These are phyloP conservation scores for Pyricularia grisea DNA, from an alignment of 2,329 filamentous ascomycete genomes.

Conservation along the genomic window DNA sequence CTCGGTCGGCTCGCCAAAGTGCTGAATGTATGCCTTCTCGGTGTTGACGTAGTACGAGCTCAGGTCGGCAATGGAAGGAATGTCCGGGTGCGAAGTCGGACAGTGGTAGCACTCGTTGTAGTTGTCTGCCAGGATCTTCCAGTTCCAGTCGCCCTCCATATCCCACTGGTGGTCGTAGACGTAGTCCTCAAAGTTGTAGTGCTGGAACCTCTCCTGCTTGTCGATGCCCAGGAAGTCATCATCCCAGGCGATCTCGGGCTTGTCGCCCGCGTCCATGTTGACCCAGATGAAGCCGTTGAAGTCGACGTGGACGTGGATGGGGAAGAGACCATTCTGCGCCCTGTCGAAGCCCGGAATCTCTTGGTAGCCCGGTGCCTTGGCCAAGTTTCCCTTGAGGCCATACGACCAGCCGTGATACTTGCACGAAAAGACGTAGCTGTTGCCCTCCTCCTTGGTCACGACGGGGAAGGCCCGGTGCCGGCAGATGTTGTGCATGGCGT, in stretches of 20 bases:
- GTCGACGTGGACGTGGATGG: constrained; percentile 44
- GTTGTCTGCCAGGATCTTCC: constrained; percentile 53
- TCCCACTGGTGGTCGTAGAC: constrained; percentile 48
- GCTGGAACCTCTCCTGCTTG: constrained; percentile 30
- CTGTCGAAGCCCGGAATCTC: constrained; percentile 46
- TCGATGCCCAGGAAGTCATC: constrained; percentile 41
- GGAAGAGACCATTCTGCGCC: constrained; percentile 44
- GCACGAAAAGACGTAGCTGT: constrained; percentile 44
- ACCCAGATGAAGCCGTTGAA: constrained; percentile 47
- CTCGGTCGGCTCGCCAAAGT: constrained; percentile 34
- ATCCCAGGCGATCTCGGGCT: constrained; percentile 34
- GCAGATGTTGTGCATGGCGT: constrained; percentile 55
- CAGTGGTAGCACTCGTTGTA: constrained; percentile 61
- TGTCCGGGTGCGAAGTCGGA: constrained; percentile 47
- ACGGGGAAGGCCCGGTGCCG: constrained; percentile 52
- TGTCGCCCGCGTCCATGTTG: constrained; percentile 38
- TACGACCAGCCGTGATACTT: constrained; percentile 57
- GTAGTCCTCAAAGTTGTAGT: constrained; percentile 43
- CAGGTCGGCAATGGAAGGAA: constrained; percentile 46
- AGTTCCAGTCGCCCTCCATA: constrained; percentile 48
- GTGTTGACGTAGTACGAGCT: constrained; percentile 43
- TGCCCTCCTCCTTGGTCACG: constrained; percentile 39
- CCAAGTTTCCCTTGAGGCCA: constrained; percentile 43
- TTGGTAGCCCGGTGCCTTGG: constrained; percentile 51
- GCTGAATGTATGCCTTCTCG: constrained; percentile 37